Percentiles rank a stretch among this genome's conserved stretches.
These are phyloP conservation scores for Vicia faba DNA, from an alignment of 306 rosid genomes.

Conservation along the genomic window DNA sequence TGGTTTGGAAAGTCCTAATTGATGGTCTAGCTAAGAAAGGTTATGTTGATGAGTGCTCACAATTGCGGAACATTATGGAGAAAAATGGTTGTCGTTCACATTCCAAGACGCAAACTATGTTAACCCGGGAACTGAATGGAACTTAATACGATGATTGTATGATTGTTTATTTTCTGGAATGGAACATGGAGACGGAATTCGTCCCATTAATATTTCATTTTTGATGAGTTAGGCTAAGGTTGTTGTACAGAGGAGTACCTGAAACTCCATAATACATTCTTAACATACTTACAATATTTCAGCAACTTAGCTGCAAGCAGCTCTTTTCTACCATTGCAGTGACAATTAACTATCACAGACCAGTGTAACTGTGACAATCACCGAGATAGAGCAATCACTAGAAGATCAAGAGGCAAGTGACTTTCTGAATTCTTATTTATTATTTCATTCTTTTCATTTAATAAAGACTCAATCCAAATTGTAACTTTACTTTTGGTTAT, in stretches of 20 bases:
- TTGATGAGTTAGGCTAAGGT: constrained; percentile 18
- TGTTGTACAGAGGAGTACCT: constrained; percentile 30
- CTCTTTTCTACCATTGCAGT: constrained; percentile 17
- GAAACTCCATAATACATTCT: constrained; percentile 23
- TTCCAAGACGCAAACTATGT: constrained; percentile 68
- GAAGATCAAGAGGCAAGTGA: constrained; percentile 51
- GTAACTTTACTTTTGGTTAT: constrained; percentile 16
- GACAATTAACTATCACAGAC: constrained; percentile 24
- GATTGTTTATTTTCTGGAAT: constrained; percentile 22
- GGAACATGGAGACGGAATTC: constrained; percentile 25
- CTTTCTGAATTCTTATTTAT: constrained; percentile 15
- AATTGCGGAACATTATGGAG: constrained; percentile 64
- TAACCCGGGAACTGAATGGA: constrained; percentile 57
- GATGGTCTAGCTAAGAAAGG: constrained; percentile 76
- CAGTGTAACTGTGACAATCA: constrained; percentile 18
- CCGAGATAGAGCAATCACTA: constrained; percentile 1
- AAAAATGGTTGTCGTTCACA: constrained; percentile 67
- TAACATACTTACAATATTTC: constrained; percentile 8
- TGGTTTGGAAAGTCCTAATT: constrained; percentile 83
- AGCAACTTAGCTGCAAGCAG: constrained; percentile 30
- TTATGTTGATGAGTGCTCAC: constrained; percentile 58
- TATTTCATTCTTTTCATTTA: constrained; percentile 16
- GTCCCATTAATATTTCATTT: constrained; percentile 34
- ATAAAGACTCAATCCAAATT: constrained; percentile 18
- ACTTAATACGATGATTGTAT: constrained; percentile 23